These are phyloP conservation scores for Penicillium cataractarum DNA, from an alignment of 495 filamentous ascomycete genomes.

Conservation along the genomic window DNA sequence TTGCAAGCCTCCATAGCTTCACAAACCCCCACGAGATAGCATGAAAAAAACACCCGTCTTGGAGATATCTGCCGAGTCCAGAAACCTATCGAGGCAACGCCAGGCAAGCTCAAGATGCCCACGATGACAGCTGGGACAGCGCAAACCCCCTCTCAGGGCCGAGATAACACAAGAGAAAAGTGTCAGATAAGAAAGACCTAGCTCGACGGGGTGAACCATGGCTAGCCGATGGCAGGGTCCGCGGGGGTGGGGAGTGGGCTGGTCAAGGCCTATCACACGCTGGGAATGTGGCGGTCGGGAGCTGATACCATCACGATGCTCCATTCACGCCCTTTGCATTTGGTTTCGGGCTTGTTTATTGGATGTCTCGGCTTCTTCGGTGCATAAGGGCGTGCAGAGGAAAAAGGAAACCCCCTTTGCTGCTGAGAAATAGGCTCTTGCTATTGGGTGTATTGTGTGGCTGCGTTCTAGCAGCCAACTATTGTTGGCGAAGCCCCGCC, in stretches of 20 bases:
- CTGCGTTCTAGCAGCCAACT: neutral
- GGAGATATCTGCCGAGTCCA: neutral
- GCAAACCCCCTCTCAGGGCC: neutral
- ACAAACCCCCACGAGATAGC: neutral
- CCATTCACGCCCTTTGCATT: neutral
- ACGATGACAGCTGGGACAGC: neutral
- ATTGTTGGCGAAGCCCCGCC: neutral
- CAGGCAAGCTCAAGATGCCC: neutral
- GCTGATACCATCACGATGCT: conserved; percentile 16
- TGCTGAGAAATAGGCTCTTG: conserved; percentile 19
- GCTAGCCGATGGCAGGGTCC: conserved; percentile 16
- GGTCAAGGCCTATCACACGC: conserved; percentile 16
- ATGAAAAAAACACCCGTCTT: neutral
- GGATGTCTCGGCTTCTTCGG: neutral
- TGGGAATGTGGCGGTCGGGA: conserved; percentile 16
- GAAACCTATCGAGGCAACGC: neutral
- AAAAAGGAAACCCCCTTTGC: neutral
- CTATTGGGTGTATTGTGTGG: conserved; percentile 12
- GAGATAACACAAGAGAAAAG: neutral
- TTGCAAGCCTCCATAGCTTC: conserved; percentile 24
- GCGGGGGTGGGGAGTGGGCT: conserved; percentile 12
- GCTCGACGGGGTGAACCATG: conserved; percentile 17
- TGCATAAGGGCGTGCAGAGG: neutral
- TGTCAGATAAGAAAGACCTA: conserved; percentile 17
- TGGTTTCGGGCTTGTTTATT: conserved; percentile 2